These are phyloP conservation scores for Cryphonectria nitschkei DNA, from an alignment of 2,329 filamentous ascomycete species.

Conservation along the genomic window DNA sequence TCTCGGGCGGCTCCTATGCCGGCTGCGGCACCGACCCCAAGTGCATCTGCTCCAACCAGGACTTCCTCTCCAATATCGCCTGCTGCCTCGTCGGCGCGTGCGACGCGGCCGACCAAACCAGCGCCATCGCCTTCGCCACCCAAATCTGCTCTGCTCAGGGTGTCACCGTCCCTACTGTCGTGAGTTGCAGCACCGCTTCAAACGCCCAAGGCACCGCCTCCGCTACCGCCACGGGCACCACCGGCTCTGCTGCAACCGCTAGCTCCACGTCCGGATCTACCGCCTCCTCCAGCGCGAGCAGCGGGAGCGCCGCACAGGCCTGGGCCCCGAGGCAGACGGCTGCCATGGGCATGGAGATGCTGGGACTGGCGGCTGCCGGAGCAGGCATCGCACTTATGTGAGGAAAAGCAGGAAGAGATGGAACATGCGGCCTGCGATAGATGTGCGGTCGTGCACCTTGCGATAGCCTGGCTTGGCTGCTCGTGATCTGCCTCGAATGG, in stretches of 20 bases:
- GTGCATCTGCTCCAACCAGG: constrained; percentile 48
- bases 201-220: constrained; percentile 17
- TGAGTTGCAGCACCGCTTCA: constrained; percentile 34
- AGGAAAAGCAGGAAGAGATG: background rate
- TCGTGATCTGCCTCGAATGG: background rate
- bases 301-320: constrained; percentile 15
- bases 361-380: constrained; percentile 27
- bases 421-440: background rate
- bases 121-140: constrained; percentile 38
- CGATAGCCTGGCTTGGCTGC: background rate
- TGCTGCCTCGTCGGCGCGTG: constrained; percentile 42
- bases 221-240: constrained; percentile 22
- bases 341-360: constrained; percentile 22
- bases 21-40: constrained; percentile 40
- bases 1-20: constrained; percentile 38
- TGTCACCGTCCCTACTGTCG: constrained; percentile 40
- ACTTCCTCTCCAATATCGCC: constrained; percentile 46
- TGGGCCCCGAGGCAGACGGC: constrained; percentile 27
- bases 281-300: constrained; percentile 15
- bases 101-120: constrained; percentile 35
- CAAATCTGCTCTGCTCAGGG: constrained; percentile 39
- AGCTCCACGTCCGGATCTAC: constrained; percentile 28
- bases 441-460: background rate
- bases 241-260: constrained; percentile 26
- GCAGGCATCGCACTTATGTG: constrained; percentile 25